These are phyloP conservation scores for Venturia aucupariae DNA, from an alignment of 2,329 filamentous ascomycete species.

Conservation along the genomic window DNA sequence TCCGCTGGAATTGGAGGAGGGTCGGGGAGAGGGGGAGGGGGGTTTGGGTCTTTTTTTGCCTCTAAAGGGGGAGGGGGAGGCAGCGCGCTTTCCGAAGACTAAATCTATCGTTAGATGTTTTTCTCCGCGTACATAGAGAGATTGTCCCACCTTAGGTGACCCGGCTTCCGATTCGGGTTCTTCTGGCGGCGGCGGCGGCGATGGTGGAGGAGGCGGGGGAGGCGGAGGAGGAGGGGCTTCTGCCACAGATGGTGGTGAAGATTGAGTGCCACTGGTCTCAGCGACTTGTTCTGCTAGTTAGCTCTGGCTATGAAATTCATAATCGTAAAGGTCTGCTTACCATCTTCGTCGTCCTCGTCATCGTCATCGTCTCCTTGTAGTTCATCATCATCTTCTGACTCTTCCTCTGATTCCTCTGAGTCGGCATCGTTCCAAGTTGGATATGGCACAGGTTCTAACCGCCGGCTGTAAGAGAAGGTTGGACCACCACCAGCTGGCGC, in stretches of 20 bases:
- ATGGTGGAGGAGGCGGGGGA: neutral
- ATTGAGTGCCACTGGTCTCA: constrained; percentile 9
- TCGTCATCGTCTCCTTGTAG: constrained; percentile 4
- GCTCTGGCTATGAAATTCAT: neutral
- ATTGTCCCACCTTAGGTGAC: constrained; percentile 7
- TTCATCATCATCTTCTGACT: neutral
- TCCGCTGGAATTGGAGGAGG: constrained; percentile 4
- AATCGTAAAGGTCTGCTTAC: neutral
- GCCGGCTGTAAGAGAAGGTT: neutral
- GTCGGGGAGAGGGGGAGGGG: constrained; percentile 2
- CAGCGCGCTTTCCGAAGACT: constrained; percentile 7
- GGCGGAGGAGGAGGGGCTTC: neutral
- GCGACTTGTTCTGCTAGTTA: neutral
- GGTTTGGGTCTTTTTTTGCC: constrained; percentile 4
- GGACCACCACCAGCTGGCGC: neutral
- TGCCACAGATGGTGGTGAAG: neutral
- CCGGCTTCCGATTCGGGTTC: neutral
- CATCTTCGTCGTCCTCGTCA: constrained; percentile 9
- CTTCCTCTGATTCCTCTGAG: constrained; percentile 5
- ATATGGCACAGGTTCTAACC: neutral
- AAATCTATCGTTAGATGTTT: constrained; percentile 11
- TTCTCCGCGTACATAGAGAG: constrained; percentile 3
- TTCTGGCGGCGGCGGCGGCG: constrained; percentile 1
- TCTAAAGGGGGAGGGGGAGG: constrained; percentile 10
- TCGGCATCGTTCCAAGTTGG: neutral